These are phyloP conservation scores for Phylloporus arenicola DNA, from an alignment of 768 basidiomycete species.

Conservation along the genomic window DNA sequence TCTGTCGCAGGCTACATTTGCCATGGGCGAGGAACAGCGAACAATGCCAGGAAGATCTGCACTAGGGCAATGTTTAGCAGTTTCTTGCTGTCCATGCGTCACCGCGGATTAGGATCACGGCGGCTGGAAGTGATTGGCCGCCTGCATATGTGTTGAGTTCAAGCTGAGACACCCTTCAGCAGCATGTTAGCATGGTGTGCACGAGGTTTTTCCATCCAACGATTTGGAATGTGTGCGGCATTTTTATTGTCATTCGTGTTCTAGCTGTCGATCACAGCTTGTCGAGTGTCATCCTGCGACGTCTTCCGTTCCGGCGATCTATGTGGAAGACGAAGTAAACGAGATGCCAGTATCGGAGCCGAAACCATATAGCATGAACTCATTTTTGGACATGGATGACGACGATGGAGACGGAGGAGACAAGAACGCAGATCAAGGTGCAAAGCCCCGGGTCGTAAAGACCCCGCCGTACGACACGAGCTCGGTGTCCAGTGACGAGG, in stretches of 20 bases:
- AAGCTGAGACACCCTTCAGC: neutral
- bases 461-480: constrained; percentile 14
- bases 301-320: too few relatives aligned
- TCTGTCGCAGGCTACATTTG: constrained; percentile 11
- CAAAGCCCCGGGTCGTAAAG: neutral
- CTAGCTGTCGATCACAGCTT: too few relatives aligned
- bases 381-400: constrained; percentile 13
- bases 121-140: neutral
- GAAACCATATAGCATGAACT: constrained; percentile 5
- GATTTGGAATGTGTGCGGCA: constrained; percentile 13
- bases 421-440: neutral
- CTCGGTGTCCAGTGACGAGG: neutral
- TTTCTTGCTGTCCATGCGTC: constrained; percentile 7
- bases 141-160: neutral
- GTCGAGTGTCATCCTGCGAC: too few relatives aligned
- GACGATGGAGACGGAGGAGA: neutral
- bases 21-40: neutral
- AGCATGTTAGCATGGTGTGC: constrained; percentile 20
- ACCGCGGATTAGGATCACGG: neutral
- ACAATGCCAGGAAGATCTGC: neutral
- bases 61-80: constrained; percentile 2
- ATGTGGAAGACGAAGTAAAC: neutral
- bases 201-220: constrained; percentile 16
- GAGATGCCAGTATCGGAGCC: constrained; percentile 2
- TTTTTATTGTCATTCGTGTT: neutral